phyloP scores from a whole-genome alignment of 768 basidiomycete genomes.

The Leccinellum albellum region DNA sequence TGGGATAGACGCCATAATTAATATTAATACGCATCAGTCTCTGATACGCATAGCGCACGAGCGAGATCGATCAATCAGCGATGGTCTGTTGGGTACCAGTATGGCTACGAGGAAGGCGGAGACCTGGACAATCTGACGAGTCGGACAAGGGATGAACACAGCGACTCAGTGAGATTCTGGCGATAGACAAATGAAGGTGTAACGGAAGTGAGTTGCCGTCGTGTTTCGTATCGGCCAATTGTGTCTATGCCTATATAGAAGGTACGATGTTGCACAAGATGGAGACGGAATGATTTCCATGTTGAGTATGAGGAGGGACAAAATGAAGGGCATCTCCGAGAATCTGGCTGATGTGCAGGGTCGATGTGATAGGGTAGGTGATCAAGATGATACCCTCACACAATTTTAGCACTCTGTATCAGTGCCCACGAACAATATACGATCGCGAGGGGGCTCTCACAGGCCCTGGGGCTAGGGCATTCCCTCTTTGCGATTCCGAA shows the following conservation, averaged over 20 bases:
- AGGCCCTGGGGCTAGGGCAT: slow-evolving; percentile 24
- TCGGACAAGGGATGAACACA: neutral
- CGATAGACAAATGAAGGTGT: neutral
- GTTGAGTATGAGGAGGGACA: slow-evolving; percentile 13
- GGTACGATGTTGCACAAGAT: slow-evolving; percentile 18
- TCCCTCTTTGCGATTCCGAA: slow-evolving; percentile 10
- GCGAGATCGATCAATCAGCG: slow-evolving; percentile 17
- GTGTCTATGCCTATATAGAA: slow-evolving; percentile 14
- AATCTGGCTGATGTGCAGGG: slow-evolving; percentile 34
- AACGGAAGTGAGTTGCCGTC: slow-evolving; percentile 6
- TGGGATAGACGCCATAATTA: slow-evolving; percentile 5
- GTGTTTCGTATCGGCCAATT: slow-evolving; percentile 20
- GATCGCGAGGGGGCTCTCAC: slow-evolving; percentile 19
- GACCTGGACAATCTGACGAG: neutral
- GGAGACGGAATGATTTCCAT: slow-evolving; percentile 24
- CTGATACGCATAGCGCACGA: slow-evolving; percentile 7
- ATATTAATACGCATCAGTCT: slow-evolving; percentile 6
- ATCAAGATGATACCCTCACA: slow-evolving; percentile 31
- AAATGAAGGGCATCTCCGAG: slow-evolving; percentile 27
- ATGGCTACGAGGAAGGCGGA: neutral
- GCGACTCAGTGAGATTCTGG: neutral
- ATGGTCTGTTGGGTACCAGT: neutral
- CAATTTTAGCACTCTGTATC: slow-evolving; percentile 19
- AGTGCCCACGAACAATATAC: slow-evolving; percentile 11
- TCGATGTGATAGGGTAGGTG: slow-evolving; percentile 37